phyloP scores from a whole-genome alignment of 106 monocot species.

The Chionographis japonica region DNA sequence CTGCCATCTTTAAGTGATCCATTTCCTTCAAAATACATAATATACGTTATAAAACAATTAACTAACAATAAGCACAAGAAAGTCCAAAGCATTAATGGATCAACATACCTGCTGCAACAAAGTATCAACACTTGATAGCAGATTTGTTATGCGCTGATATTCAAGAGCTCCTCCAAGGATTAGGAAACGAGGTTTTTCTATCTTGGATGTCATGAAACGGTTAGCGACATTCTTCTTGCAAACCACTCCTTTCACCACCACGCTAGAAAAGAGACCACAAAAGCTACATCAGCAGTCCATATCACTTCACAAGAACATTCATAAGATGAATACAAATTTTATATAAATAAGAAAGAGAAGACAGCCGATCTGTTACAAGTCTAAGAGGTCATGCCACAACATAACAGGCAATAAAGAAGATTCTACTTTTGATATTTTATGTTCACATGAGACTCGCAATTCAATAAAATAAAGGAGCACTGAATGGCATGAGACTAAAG shows the following conservation, averaged over 20 bases:
- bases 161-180: conserved; percentile 96
- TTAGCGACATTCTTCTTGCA: conserved; percentile 94
- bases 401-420: neutral
- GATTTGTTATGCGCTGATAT: conserved; percentile 74
- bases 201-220: conserved; percentile 66
- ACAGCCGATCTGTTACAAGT: no score
- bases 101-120: conserved; percentile 74
- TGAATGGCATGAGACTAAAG: no score
- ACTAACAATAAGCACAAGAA: no score
- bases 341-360: no score
- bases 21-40: conserved; percentile 45
- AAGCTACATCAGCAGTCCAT: conserved; percentile 5
- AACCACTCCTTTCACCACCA: conserved; percentile 77
- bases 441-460: neutral
- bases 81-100: neutral
- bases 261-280: conserved; percentile 37
- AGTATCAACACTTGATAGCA: conserved; percentile 90
- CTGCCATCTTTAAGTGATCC: conserved; percentile 93
- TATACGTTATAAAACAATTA: no score
- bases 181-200: conserved; percentile 73
- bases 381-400: no score
- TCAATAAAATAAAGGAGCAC: no score
- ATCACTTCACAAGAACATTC: no score
- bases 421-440: neutral
- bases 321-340: no score